Evolutionary conservation across 176 grass and related monocot species (phyloP).

Genomic region (Triticum aestivum): IWGSC_CS_RefSeq_v2.1 NC_057798.1:462470667-462471166

Average conservation of each 20-base stretch:
- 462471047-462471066: conserved; percentile 96
- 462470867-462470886: conserved; percentile 97
- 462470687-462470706: not conserved
- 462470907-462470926: conserved; percentile 93
- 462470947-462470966: conserved; percentile 74
- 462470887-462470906: conserved; percentile 99
- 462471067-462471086: conserved; percentile 93
- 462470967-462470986: not conserved
- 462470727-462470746: conserved; percentile 6
- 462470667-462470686: not conserved
- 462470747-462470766: not conserved
- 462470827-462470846: conserved; percentile 96
- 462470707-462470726: conserved; percentile 10
- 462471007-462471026: not conserved
- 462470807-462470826: conserved; percentile 71
- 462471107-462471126: conserved; percentile 90
- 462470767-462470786: conserved; percentile 17
- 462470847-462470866: conserved; percentile 95
- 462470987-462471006: conserved; percentile 3
- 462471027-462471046: conserved; percentile 62
- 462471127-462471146: conserved; percentile 71
- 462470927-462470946: conserved; percentile 99
- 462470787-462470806: conserved; percentile 13
- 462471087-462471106: conserved; percentile 91
- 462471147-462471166: conserved; percentile 5